Evolutionary conservation across 495 filamentous ascomycete genomes (phyloP).

Genomic region (Penicillium crystallinum): DNA sequence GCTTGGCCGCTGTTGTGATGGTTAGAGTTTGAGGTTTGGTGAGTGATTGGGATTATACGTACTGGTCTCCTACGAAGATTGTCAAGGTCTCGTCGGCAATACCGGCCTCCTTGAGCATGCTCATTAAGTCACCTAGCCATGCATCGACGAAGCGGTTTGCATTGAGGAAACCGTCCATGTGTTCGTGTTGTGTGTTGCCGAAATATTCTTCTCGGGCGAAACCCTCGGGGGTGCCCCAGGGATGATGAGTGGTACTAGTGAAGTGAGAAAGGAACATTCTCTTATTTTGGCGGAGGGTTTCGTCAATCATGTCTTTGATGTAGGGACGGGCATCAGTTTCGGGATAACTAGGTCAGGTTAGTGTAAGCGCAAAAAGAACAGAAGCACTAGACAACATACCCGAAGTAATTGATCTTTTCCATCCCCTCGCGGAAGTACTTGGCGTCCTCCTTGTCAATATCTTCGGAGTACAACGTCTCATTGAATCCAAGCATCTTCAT

Average conservation of each 20-base stretch:
- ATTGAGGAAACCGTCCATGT: constrained; percentile 40
- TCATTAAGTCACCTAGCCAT: constrained; percentile 44
- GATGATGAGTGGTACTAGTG: constrained; percentile 45
- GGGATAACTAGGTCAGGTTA: constrained; percentile 23
- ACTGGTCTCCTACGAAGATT: constrained; percentile 44
- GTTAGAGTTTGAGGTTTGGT: constrained; percentile 29
- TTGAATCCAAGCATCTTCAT: constrained; percentile 38
- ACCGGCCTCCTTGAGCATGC: constrained; percentile 40
- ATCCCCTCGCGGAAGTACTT: constrained; percentile 26
- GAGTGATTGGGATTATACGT: constrained; percentile 19
- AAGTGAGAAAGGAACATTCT: constrained; percentile 44
- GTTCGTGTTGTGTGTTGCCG: constrained; percentile 21
- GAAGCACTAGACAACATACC: constrained; percentile 27
- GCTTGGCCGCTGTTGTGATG: constrained; percentile 29
- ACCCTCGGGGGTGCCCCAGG: constrained; percentile 34
- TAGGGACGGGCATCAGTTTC: constrained; percentile 41
- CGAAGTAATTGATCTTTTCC: constrained; percentile 45
- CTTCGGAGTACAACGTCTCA: constrained; percentile 29
- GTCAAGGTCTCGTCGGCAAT: constrained; percentile 45
- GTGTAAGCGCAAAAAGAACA: constrained; percentile 15
- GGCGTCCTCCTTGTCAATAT: constrained; percentile 20
- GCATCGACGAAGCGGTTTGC: constrained; percentile 38
- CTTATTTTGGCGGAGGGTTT: constrained; percentile 34
- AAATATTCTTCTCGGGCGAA: constrained; percentile 31
- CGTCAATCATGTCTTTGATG: constrained; percentile 37